phyloP scores from a whole-genome alignment of 164 flowering plant genomes.

The Stephania yunnanensis region DNA sequence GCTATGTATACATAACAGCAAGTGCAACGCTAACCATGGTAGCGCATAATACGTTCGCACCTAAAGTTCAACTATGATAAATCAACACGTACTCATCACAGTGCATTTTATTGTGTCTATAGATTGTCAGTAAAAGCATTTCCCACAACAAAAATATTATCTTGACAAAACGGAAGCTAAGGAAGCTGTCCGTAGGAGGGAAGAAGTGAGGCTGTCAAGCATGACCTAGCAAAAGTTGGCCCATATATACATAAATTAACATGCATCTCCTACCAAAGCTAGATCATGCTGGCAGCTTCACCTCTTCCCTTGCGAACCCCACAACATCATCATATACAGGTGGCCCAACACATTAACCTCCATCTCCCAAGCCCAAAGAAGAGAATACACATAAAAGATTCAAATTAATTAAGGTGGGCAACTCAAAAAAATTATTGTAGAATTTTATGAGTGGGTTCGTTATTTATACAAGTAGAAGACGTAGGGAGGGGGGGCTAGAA shows the following conservation, averaged over 20 bases:
- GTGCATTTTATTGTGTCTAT: too few species aligned
- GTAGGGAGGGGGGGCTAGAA: neutral
- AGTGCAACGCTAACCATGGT: too few species aligned
- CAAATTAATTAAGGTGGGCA: neutral
- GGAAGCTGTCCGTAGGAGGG: conserved; percentile 26
- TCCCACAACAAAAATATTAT: too few species aligned
- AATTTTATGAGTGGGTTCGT: neutral
- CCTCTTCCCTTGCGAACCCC: conserved; percentile 42
- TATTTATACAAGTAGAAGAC: neutral
- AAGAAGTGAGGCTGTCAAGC: conserved; percentile 92
- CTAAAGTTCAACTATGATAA: too few species aligned
- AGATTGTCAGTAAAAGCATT: too few species aligned
- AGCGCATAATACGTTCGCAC: too few species aligned
- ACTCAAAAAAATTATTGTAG: neutral
- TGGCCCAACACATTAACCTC: neutral
- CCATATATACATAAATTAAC: neutral
- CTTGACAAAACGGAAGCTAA: too few species aligned
- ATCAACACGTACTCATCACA: too few species aligned
- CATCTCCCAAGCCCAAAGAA: neutral
- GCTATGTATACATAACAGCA: too few species aligned
- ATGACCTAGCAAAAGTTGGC: conserved; percentile 65
- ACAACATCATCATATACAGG: neutral
- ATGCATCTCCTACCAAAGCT: conserved; percentile 28
- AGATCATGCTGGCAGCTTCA: conserved; percentile 99
- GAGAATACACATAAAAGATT: neutral